phyloP scores from a whole-genome alignment of 768 basidiomycete species.

The Termitomyces sp. region DNA sequence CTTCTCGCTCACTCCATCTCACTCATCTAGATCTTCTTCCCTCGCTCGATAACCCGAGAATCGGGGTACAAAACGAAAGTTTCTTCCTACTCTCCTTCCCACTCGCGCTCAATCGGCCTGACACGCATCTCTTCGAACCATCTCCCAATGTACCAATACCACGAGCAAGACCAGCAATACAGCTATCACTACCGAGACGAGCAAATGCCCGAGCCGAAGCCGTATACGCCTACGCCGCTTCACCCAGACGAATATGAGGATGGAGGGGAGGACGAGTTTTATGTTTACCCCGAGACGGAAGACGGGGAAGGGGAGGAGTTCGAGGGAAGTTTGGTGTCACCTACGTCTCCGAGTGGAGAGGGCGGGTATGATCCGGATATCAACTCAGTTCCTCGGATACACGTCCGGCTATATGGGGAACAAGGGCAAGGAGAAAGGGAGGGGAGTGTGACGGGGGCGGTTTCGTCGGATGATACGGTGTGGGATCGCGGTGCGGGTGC shows the following conservation, averaged over 20 bases:
- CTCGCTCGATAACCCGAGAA: slow-evolving; percentile 66
- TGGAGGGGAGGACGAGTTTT: neutral
- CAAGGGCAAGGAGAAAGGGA: neutral
- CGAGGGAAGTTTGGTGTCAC: slow-evolving; percentile 1
- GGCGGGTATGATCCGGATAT: neutral
- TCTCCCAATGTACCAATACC: neutral
- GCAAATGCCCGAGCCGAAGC: neutral
- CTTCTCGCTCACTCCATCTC: neutral
- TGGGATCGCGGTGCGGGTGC: slow-evolving; percentile 3
- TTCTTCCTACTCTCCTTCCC: slow-evolving; percentile 25
- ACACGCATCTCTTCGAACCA: neutral
- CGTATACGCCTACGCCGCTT: neutral
- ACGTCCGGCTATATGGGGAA: neutral
- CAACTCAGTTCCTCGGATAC: neutral
- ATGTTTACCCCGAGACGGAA: neutral
- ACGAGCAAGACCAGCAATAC: neutral
- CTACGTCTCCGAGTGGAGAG: neutral
- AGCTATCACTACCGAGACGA: neutral
- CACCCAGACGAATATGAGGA: neutral
- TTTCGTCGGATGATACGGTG: slow-evolving; percentile 13
- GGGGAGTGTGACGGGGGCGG: neutral
- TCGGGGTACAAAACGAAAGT: slow-evolving; percentile 54
- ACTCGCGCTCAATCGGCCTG: slow-evolving; percentile 15
- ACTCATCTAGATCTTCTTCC: slow-evolving; percentile 64
- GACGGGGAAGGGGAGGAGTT: slow-evolving; percentile 1